phyloP scores from a whole-genome alignment of 495 filamentous ascomycete genomes.

The Penicillium turbatum region DNA sequence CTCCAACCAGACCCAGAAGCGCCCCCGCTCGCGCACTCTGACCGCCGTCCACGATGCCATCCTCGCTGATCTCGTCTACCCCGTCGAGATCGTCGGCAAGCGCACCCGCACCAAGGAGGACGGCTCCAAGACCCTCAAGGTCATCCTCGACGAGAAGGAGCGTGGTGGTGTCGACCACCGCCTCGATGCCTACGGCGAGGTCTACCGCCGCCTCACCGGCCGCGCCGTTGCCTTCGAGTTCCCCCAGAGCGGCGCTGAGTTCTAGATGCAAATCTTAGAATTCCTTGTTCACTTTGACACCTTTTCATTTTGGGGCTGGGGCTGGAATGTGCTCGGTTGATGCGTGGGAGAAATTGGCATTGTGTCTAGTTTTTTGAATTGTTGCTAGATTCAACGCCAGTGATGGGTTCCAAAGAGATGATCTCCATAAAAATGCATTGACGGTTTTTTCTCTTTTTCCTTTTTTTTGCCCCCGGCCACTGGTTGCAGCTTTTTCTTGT shows the following conservation, averaged over 20 bases:
- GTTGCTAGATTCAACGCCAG: constrained; percentile 32
- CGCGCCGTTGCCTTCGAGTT: constrained; percentile 96
- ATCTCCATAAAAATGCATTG: constrained; percentile 33
- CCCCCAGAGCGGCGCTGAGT: constrained; percentile 78
- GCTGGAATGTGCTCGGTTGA: constrained; percentile 19
- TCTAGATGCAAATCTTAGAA: constrained; percentile 50
- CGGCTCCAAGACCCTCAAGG: constrained; percentile 94
- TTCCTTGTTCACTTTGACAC: constrained; percentile 8
- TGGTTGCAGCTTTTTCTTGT: constrained; percentile 9
- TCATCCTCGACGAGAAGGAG: constrained; percentile 99
- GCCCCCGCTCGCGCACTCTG: constrained; percentile 92
- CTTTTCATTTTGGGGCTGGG: constrained; percentile 9
- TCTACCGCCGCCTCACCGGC: constrained; percentile 93
- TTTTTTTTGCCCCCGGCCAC: constrained; percentile 25
- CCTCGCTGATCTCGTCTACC: constrained; percentile 94
- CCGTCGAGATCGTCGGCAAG: constrained; percentile 99
- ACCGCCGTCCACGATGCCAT: constrained; percentile 97
- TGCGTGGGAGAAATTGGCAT: constrained; percentile 20
- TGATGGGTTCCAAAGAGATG: constrained; percentile 26
- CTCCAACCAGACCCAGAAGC: constrained; percentile 94
- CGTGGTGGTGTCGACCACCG: constrained; percentile 96
- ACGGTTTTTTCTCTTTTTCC: constrained; percentile 29
- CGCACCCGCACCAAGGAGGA: constrained; percentile 94
- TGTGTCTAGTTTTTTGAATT: constrained; percentile 30
- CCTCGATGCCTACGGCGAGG: constrained; percentile 98